Percentiles rank a stretch among this genome's conserved stretches.
Evolutionary conservation across 805 yeast genomes (phyloP).

Genomic region (Myxozyma neotropica): DNA sequence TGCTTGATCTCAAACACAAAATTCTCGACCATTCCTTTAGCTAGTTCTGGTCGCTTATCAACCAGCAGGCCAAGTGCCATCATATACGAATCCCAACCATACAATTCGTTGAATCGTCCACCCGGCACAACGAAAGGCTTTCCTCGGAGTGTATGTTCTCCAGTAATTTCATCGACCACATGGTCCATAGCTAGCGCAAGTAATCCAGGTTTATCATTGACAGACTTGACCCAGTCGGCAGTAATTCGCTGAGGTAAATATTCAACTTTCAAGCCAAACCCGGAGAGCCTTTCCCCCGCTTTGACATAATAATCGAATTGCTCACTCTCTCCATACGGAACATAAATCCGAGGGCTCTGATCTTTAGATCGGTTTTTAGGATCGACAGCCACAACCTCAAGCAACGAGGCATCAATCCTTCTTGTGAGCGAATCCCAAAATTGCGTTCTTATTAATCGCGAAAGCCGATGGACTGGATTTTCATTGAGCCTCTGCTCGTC

Average conservation of each 20-base stretch:
- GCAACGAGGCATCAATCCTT: conserved; percentile 60
- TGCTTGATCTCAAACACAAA: conserved; percentile 86
- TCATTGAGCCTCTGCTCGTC: conserved; percentile 85
- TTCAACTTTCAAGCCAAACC: conserved; percentile 67
- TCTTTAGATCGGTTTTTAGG: conserved; percentile 69
- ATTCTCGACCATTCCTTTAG: conserved; percentile 89
- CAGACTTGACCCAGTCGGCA: conserved; percentile 72
- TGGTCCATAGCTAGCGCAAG: conserved; percentile 74
- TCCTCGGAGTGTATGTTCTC: conserved; percentile 57
- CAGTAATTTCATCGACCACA: conserved; percentile 52
- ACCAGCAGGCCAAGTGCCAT: conserved; percentile 78
- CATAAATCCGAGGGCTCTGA: conserved; percentile 72
- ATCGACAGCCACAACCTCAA: conserved; percentile 73
- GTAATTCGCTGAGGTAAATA: conserved; percentile 74
- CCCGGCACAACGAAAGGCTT: conserved; percentile 95
- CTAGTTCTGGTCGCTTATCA: conserved; percentile 66
- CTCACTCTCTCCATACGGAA: conserved; percentile 69
- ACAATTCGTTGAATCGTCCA: conserved; percentile 92
- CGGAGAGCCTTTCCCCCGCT: conserved; percentile 59
- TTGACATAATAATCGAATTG: conserved; percentile 69
- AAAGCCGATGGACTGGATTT: conserved; percentile 79
- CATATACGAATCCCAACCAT: conserved; percentile 98
- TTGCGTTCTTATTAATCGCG: conserved; percentile 68
- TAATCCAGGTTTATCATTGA: conserved; percentile 82
- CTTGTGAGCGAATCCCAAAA: conserved; percentile 85